Percentiles rank a stretch among this genome's conserved stretches.
These are phyloP conservation scores for Entomortierella parvispora DNA, from an alignment of 192 early-diverging fungal species.

Conservation along the genomic window DNA sequence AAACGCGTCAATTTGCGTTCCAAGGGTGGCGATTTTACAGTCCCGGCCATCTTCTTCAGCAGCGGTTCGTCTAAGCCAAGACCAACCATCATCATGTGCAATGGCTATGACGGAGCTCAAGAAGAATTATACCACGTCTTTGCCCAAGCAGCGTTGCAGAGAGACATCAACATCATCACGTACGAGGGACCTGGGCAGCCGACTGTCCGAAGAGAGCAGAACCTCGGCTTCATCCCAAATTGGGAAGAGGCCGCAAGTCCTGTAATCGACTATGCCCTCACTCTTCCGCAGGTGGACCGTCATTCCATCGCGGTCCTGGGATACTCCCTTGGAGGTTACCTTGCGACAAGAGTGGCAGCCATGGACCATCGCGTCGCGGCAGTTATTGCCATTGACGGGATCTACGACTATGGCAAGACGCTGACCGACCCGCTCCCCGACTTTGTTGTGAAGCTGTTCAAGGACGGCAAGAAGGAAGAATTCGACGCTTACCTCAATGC, in stretches of 20 bases:
- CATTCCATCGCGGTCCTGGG: conserved; percentile 27
- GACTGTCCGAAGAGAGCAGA: conserved; percentile 30
- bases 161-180: conserved; percentile 31
- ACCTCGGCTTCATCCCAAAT: conserved; percentile 30
- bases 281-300: conserved; percentile 17
- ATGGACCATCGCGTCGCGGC: conserved; percentile 32
- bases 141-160: conserved; percentile 27
- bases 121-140: conserved; percentile 30
- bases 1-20: conserved; percentile 27
- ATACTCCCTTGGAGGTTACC: conserved; percentile 38
- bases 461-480: conserved; percentile 27
- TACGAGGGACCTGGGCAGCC: conserved; percentile 34
- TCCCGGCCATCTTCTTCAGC: conserved; percentile 29
- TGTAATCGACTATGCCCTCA: conserved; percentile 31
- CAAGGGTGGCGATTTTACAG: conserved; percentile 24
- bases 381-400: conserved; percentile 29
- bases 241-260: conserved; percentile 33
- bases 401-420: conserved; percentile 35
- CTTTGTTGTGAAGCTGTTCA: conserved; percentile 26
- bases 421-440: conserved; percentile 25
- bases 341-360: conserved; percentile 26
- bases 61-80: conserved; percentile 31
- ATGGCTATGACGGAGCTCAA: conserved; percentile 26
- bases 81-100: conserved; percentile 38
- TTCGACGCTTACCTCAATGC: conserved; percentile 26